Conservation (phyloP, 2,329 filamentous ascomycete species). For the Alternaria arborescens region DNA sequence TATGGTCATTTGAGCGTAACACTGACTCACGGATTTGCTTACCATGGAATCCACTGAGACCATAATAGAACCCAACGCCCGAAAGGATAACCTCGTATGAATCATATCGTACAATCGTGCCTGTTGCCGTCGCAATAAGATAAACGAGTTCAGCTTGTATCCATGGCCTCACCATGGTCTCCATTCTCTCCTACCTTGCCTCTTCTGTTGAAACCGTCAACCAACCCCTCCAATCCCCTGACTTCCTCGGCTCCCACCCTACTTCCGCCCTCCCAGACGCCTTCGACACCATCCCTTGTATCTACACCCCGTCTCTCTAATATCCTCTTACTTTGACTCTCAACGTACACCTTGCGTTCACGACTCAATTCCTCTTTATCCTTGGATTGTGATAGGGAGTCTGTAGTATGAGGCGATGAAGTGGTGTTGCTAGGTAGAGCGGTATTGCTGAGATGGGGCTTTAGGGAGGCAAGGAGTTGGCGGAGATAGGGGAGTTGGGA, state of each 20-base stretch:
- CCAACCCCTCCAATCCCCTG: constrained; percentile 41
- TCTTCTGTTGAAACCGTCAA: constrained; percentile 21
- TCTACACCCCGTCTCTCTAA: constrained; percentile 78
- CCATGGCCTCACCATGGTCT: constrained; percentile 35
- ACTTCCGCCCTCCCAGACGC: constrained; percentile 32
- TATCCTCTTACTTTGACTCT: constrained; percentile 78
- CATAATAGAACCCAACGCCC: neutral
- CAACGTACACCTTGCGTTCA: constrained; percentile 82
- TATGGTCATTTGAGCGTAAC: neutral
- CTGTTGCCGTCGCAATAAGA: neutral
- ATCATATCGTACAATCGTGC: neutral
- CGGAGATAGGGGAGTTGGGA: constrained; percentile 84
- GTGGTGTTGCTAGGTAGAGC: constrained; percentile 29
- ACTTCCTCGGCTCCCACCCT: constrained; percentile 41
- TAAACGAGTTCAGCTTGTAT: constrained; percentile 22
- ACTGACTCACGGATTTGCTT: neutral
- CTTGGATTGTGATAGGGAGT: constrained; percentile 17
- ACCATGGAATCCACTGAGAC: neutral
- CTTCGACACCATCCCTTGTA: constrained; percentile 48
- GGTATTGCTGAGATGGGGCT: constrained; percentile 66
- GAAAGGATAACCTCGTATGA: neutral
- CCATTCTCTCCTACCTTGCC: constrained; percentile 6
- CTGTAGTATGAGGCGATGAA: constrained; percentile 10
- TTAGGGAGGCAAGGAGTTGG: constrained; percentile 71
- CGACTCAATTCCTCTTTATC: constrained; percentile 62